phyloP scores from a whole-genome alignment of 305 asterid species.

The Fraxinus baroniana region DNA sequence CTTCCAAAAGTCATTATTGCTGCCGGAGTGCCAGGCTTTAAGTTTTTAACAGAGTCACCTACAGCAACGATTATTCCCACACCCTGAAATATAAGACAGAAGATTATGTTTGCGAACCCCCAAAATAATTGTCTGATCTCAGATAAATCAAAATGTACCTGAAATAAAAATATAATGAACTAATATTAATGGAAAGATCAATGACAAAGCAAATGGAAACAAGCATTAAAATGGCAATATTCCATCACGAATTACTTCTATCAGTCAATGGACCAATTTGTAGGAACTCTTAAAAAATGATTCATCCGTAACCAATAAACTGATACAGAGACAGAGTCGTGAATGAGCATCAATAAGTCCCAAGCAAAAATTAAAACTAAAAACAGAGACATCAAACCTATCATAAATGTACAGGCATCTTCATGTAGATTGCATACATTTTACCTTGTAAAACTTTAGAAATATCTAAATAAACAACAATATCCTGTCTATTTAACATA shows the following conservation, averaged over 20 bases:
- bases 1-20: slow-evolving; percentile 93
- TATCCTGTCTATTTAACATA: not conserved
- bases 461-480: not conserved
- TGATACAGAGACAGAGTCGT: slow-evolving; percentile 4
- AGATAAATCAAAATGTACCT: not conserved
- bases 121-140: not conserved
- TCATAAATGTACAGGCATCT: not conserved
- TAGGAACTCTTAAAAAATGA: slow-evolving; percentile 2
- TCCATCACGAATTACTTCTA: not conserved
- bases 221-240: not conserved
- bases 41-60: slow-evolving; percentile 75
- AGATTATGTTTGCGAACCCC: slow-evolving; percentile 8
- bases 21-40: slow-evolving; percentile 91
- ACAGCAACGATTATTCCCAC: slow-evolving; percentile 91
- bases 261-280: slow-evolving; percentile 6
- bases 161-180: not conserved
- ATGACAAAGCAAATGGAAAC: not conserved
- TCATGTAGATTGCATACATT: not conserved
- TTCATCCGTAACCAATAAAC: not conserved
- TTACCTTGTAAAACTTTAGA: slow-evolving; percentile 17
- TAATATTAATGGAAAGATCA: not conserved
- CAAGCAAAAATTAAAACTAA: slow-evolving; percentile 8
- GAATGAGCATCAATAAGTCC: slow-evolving; percentile 10
- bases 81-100: slow-evolving; percentile 52
- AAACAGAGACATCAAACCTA: slow-evolving; percentile 14